Evolutionary conservation across 2,329 filamentous ascomycete genomes (phyloP).

Genomic region (Epicoccum sorghinum): DNA sequence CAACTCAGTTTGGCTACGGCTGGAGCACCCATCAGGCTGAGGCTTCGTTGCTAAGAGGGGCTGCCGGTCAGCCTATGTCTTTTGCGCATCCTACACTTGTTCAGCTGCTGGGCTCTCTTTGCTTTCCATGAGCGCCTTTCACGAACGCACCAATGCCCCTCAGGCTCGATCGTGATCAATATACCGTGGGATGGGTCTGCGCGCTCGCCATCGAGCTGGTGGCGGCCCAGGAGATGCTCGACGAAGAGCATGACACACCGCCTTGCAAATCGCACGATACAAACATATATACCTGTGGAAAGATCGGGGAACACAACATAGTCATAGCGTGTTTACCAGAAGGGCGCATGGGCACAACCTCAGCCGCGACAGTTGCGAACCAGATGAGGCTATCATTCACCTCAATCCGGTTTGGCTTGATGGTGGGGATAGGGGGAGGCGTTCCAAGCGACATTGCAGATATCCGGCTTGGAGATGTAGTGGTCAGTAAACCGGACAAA

Average conservation of each 20-base stretch:
- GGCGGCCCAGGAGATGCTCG: constrained; percentile 15
- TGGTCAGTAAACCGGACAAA: constrained; percentile 23
- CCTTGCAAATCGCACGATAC: not conserved
- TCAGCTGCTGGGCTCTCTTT: too few species aligned
- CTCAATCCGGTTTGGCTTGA: not conserved
- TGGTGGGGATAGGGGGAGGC: constrained; percentile 6
- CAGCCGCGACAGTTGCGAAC: not conserved
- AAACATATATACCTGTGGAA: not conserved
- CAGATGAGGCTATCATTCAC: not conserved
- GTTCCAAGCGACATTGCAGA: constrained; percentile 25
- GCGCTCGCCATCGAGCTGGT: constrained; percentile 20
- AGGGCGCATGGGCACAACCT: constrained; percentile 18
- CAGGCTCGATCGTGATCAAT: constrained; percentile 10
- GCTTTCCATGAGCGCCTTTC: too few species aligned
- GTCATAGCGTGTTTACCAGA: not conserved
- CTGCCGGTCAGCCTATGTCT: too few species aligned
- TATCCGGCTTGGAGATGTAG: constrained; percentile 34
- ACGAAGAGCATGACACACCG: not conserved
- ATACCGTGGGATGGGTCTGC: constrained; percentile 26
- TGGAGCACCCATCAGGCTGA: too few species aligned
- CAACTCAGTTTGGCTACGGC: too few species aligned
- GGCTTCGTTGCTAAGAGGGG: too few species aligned
- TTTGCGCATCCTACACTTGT: too few species aligned
- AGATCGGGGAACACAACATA: not conserved
- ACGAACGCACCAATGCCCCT: too few species aligned